Evolutionary conservation across 2,329 filamentous ascomycete species (phyloP).

Genomic region (Thermothelomyces thermophilus): DNA sequence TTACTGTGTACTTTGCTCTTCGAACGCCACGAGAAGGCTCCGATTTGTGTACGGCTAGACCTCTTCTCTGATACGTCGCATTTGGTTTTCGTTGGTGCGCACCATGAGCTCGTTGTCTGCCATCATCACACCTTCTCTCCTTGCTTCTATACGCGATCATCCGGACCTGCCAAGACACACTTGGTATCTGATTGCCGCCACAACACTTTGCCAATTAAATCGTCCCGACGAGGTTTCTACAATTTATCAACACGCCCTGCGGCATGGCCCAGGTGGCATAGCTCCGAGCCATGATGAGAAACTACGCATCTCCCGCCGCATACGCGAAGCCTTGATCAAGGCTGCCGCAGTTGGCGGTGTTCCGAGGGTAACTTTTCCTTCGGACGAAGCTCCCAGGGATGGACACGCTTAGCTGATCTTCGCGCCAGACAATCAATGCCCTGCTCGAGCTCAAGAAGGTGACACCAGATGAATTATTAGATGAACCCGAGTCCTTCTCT

Average conservation of each 20-base stretch:
- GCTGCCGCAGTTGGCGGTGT: slow-evolving; percentile 41
- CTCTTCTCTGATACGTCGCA: background rate
- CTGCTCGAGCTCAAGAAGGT: slow-evolving; percentile 38
- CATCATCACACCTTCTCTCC: slow-evolving; percentile 38
- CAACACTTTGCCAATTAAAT: slow-evolving; percentile 42
- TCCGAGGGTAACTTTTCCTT: slow-evolving; percentile 37
- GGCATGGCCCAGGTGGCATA: slow-evolving; percentile 25
- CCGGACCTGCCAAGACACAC: slow-evolving; percentile 38
- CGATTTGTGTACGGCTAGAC: too few species aligned
- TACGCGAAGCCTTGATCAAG: slow-evolving; percentile 46
- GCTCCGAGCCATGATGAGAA: slow-evolving; percentile 32
- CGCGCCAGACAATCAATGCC: slow-evolving; percentile 39
- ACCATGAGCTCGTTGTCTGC: slow-evolving; percentile 16
- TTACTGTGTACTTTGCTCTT: too few species aligned
- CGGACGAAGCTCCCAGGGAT: background rate
- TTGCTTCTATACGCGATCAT: slow-evolving; percentile 35
- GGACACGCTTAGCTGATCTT: slow-evolving; percentile 3
- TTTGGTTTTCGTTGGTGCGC: background rate
- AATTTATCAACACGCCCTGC: slow-evolving; percentile 39
- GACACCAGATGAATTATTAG: slow-evolving; percentile 37
- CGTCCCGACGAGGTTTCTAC: slow-evolving; percentile 41
- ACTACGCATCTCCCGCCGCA: slow-evolving; percentile 38
- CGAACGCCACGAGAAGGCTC: too few species aligned
- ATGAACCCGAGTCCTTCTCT: slow-evolving; percentile 32
- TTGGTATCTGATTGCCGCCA: slow-evolving; percentile 44